A percentile compares a stretch with the other conserved stretches of the same genome.
Evolutionary conservation across 441 rosid genomes (phyloP).

Genomic region (California macrophylla): DNA sequence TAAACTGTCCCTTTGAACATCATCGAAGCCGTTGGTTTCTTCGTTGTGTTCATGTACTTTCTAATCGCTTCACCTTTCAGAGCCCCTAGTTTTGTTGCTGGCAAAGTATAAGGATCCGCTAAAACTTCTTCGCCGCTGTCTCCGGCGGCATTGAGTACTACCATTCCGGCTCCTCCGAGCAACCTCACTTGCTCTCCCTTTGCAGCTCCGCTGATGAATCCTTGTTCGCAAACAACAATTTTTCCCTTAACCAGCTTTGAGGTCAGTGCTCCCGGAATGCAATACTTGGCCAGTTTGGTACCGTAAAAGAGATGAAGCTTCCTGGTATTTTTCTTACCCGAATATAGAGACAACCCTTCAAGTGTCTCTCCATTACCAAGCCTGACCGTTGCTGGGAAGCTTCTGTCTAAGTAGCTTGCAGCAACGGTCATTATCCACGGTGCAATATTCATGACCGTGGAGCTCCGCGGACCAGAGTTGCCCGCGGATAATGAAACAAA

Average conservation of each 20-base stretch:
- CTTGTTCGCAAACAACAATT: slow-evolving; percentile 43
- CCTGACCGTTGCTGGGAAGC: slow-evolving; percentile 39
- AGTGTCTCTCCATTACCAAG: slow-evolving; percentile 32
- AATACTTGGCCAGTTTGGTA: slow-evolving; percentile 17
- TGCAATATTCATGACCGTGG: slow-evolving; percentile 39
- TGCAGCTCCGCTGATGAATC: slow-evolving; percentile 20
- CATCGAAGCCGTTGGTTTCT: slow-evolving; percentile 33
- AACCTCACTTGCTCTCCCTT: slow-evolving; percentile 44
- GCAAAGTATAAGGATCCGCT: slow-evolving; percentile 41
- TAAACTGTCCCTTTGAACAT: slow-evolving; percentile 34
- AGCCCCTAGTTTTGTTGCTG: slow-evolving; percentile 34
- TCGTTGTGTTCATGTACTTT: slow-evolving; percentile 23
- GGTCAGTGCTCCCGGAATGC: slow-evolving; percentile 20
- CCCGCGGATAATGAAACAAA: slow-evolving; percentile 56
- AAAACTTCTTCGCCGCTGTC: slow-evolving; percentile 39
- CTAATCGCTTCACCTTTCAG: slow-evolving; percentile 25
- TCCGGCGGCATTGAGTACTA: slow-evolving; percentile 25
- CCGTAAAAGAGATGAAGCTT: slow-evolving; percentile 22
- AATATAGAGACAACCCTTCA: slow-evolving; percentile 38
- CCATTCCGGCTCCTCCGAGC: slow-evolving; percentile 43
- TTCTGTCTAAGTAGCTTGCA: slow-evolving; percentile 49
- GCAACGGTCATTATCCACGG: slow-evolving; percentile 67
- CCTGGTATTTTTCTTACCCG: slow-evolving; percentile 21
- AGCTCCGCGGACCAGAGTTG: slow-evolving; percentile 40
- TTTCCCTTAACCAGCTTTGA: slow-evolving; percentile 35